phyloP scores from a whole-genome alignment of 768 basidiomycete genomes.

The Amanita molliuscula region DNA sequence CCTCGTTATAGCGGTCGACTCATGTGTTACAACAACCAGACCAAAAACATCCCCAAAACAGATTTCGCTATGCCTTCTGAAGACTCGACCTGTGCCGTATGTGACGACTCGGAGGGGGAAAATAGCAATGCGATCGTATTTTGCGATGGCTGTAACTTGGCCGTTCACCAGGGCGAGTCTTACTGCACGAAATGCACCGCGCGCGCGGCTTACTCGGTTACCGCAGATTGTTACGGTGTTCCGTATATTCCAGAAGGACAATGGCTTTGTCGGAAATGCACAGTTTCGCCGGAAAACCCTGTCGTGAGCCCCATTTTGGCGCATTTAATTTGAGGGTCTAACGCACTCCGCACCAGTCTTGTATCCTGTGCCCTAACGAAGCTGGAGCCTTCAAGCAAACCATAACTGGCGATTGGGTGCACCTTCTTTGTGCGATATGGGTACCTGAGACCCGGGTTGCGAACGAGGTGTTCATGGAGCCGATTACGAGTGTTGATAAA shows the following conservation, averaged over 20 bases:
- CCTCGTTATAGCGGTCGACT: neutral
- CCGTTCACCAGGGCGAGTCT: constrained; percentile 91
- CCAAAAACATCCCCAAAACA: constrained; percentile 87
- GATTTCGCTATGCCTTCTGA: constrained; percentile 84
- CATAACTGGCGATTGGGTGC: constrained; percentile 85
- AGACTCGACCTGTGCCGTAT: constrained; percentile 94
- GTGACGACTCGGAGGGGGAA: constrained; percentile 97
- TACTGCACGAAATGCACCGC: neutral
- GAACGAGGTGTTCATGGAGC: constrained; percentile 98
- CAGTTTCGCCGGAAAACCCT: constrained; percentile 92
- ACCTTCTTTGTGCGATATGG: constrained; percentile 95
- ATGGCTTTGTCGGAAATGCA: constrained; percentile 98
- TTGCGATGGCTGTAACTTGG: constrained; percentile 97
- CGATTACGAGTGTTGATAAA: constrained; percentile 80
- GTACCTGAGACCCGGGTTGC: constrained; percentile 88
- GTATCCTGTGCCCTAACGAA: constrained; percentile 93
- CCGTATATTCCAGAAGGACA: constrained; percentile 99
- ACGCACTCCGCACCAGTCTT: constrained; percentile 44
- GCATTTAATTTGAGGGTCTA: neutral
- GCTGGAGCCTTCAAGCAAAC: constrained; percentile 99
- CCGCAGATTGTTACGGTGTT: constrained; percentile 91
- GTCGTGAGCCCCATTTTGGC: constrained; percentile 48
- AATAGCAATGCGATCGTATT: constrained; percentile 99
- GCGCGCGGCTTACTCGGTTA: neutral
- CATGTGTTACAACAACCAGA: constrained; percentile 33